A percentile compares a stretch with the other conserved stretches of the same genome.
phyloP scores from a whole-genome alignment of 2,329 filamentous ascomycete species.

The Fusarium brachygibbosum region DNA sequence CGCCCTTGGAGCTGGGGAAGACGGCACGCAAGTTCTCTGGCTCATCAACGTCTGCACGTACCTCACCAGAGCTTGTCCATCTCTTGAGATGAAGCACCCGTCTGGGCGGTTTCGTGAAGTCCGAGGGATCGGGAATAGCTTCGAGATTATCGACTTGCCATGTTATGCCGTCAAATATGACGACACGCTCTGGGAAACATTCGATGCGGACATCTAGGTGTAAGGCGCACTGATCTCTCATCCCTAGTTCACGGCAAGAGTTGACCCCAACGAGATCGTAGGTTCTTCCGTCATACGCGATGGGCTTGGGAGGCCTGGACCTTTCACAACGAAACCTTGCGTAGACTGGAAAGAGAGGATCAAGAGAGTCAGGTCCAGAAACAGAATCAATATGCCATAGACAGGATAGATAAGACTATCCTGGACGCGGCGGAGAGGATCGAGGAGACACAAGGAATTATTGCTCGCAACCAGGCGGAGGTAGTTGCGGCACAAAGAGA shows the following conservation, averaged over 20 bases:
- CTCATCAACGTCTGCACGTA: not conserved
- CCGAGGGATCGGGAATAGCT: not conserved
- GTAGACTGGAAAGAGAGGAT: not conserved
- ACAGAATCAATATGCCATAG: too few species aligned
- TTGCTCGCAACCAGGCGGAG: too few species aligned
- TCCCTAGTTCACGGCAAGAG: not conserved
- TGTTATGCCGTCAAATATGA: not conserved
- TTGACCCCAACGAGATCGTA: not conserved
- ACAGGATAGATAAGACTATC: too few species aligned
- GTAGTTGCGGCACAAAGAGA: too few species aligned
- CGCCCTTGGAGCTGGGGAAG: not conserved
- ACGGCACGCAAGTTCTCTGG: not conserved
- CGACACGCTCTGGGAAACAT: not conserved
- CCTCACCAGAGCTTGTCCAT: not conserved
- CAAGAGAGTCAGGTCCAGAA: not conserved
- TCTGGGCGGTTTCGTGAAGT: not conserved
- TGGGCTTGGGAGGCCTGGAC: not conserved
- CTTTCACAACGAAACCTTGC: not conserved
- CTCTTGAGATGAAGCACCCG: not conserved
- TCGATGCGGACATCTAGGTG: constrained; percentile 9
- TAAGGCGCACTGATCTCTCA: constrained; percentile 3
- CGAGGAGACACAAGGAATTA: too few species aligned
- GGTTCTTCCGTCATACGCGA: not conserved
- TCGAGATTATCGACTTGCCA: constrained; percentile 13
- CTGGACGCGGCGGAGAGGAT: too few species aligned